Evolutionary conservation across 2,329 filamentous ascomycete genomes (phyloP).

Genomic region (Colletotrichum costaricense): DNA sequence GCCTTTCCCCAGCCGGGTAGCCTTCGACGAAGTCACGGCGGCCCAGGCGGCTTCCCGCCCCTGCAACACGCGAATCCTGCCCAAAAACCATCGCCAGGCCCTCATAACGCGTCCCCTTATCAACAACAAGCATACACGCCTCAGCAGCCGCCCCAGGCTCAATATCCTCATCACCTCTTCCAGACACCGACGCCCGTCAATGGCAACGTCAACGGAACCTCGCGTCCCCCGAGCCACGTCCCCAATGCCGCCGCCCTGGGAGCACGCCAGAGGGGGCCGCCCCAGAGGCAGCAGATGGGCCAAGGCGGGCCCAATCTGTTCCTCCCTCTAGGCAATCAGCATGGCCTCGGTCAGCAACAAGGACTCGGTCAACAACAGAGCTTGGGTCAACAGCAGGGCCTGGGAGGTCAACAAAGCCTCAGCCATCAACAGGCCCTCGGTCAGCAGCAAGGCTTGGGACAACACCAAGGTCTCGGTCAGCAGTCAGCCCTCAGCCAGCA

Average conservation of each 20-base stretch:
- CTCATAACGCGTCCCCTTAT: slow-evolving; percentile 66
- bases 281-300: slow-evolving; percentile 58
- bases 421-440: slow-evolving; percentile 30
- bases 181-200: slow-evolving; percentile 58
- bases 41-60: slow-evolving; percentile 53
- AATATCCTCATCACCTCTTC: slow-evolving; percentile 66
- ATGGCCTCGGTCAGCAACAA: slow-evolving; percentile 33
- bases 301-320: slow-evolving; percentile 51
- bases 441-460: slow-evolving; percentile 29
- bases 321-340: slow-evolving; percentile 41
- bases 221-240: slow-evolving; percentile 56
- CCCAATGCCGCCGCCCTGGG: slow-evolving; percentile 59
- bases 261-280: slow-evolving; percentile 54
- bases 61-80: slow-evolving; percentile 59
- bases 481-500: slow-evolving; percentile 23
- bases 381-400: slow-evolving; percentile 30
- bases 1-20: slow-evolving; percentile 61
- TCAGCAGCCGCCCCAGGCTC: slow-evolving; percentile 59
- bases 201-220: slow-evolving; percentile 61
- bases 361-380: slow-evolving; percentile 32
- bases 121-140: slow-evolving; percentile 64
- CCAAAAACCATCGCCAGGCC: slow-evolving; percentile 66
- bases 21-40: slow-evolving; percentile 54
- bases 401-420: slow-evolving; percentile 31
- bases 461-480: slow-evolving; percentile 27